Conservation (phyloP, 208 protist species). For the Novymonas esmeraldas region DNA sequence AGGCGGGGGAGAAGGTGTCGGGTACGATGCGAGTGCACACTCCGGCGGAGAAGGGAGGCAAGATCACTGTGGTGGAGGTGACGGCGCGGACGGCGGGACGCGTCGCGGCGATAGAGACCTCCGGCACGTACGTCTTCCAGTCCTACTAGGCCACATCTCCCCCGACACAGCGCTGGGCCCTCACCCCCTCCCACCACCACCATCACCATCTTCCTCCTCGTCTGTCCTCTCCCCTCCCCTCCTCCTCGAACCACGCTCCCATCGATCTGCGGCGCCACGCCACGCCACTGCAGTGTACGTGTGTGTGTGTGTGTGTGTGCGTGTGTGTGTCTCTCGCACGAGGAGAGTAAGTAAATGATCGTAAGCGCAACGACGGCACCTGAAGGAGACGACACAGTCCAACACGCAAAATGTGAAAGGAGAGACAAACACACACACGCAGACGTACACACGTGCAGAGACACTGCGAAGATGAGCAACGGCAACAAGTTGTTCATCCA, state of each 20-base stretch:
- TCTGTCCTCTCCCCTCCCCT: constrained; percentile 7
- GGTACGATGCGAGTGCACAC: constrained; percentile 60
- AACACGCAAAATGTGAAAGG: too few relatives aligned
- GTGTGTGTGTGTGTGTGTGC: constrained; percentile 8
- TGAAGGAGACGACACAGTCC: too few relatives aligned
- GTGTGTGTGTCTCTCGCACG: too few relatives aligned
- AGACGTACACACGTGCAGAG: background rate
- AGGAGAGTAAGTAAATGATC: background rate
- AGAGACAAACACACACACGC: background rate
- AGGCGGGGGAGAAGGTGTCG: constrained; percentile 60
- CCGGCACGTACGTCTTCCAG: constrained; percentile 79
- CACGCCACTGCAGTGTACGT: background rate
- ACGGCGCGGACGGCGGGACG: constrained; percentile 64
- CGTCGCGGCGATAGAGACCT: constrained; percentile 59
- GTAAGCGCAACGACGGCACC: too few relatives aligned
- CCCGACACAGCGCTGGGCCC: background rate
- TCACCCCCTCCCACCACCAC: background rate
- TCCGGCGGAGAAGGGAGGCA: constrained; percentile 50
- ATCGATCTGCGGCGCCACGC: too few relatives aligned
- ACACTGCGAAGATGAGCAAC: too few relatives aligned
- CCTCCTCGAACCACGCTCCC: background rate
- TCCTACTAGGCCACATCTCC: constrained; percentile 35
- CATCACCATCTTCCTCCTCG: background rate
- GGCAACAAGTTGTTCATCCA: too few relatives aligned
- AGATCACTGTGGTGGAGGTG: constrained; percentile 66